Percentiles rank a stretch among this genome's conserved stretches.
Conservation (phyloP, 352 stramenopile species). For the Globisporangium barbulae region DNA sequence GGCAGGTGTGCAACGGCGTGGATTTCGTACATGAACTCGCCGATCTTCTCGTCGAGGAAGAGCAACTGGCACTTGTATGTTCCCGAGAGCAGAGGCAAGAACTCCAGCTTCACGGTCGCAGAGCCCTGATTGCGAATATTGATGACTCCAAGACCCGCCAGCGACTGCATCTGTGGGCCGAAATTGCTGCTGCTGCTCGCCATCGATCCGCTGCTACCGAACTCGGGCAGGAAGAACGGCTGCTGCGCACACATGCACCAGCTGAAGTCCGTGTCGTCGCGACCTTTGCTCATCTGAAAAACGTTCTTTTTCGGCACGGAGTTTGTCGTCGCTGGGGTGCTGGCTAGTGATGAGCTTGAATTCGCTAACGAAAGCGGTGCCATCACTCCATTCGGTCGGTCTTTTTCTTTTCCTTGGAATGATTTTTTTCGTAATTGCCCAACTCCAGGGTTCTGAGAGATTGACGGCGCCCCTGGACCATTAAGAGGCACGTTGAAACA, state of each 20-base stretch:
- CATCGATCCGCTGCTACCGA: conserved; percentile 24
- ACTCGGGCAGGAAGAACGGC: conserved; percentile 74
- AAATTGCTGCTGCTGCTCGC: conserved; percentile 13
- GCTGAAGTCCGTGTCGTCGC: conserved; percentile 37
- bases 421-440: conserved; percentile 13
- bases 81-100: conserved; percentile 86
- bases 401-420: conserved; percentile 10
- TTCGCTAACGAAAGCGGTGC: not conserved
- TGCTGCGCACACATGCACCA: conserved; percentile 71
- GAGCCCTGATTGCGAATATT: conserved; percentile 52
- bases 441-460: not conserved
- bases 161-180: conserved; percentile 5
- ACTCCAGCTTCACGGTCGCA: conserved; percentile 79
- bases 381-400: not conserved
- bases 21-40: conserved; percentile 94
- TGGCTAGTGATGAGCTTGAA: not conserved
- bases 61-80: conserved; percentile 89
- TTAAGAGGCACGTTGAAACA: not conserved
- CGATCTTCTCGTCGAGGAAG: conserved; percentile 90
- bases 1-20: conserved; percentile 80
- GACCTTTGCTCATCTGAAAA: conserved; percentile 18
- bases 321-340: not conserved
- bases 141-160: conserved; percentile 23
- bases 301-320: not conserved
- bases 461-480: not conserved